These are phyloP conservation scores for Sarocladium strictum DNA, from an alignment of 2,329 filamentous ascomycete species.

Conservation along the genomic window DNA sequence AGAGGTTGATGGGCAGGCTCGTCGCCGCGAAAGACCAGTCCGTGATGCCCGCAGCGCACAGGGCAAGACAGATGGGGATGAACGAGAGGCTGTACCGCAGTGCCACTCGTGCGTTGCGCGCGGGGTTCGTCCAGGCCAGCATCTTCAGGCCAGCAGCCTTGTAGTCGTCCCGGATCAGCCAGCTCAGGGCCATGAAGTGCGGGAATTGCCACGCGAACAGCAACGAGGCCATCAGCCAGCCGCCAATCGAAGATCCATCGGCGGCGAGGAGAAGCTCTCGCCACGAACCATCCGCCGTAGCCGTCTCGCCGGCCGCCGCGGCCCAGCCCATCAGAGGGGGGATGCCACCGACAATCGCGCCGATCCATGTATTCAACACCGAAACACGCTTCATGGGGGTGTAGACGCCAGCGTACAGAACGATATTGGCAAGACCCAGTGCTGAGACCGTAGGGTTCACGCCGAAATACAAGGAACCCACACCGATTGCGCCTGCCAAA, in stretches of 20 bases:
- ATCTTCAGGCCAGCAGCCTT: constrained; percentile 60
- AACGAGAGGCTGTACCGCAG: constrained; percentile 81
- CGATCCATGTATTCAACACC: constrained; percentile 89
- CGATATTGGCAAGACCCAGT: constrained; percentile 78
- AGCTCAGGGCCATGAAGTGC: constrained; percentile 93
- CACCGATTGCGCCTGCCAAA: constrained; percentile 62
- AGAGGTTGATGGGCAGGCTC: constrained; percentile 75
- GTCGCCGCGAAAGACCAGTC: constrained; percentile 80
- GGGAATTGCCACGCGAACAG: constrained; percentile 97
- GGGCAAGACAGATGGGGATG: constrained; percentile 75
- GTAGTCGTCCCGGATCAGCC: constrained; percentile 87
- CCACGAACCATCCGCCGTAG: constrained; percentile 69
- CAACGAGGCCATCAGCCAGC: constrained; percentile 80
- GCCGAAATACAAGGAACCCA: constrained; percentile 73
- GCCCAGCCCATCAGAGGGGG: constrained; percentile 98
- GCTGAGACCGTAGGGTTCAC: constrained; percentile 92
- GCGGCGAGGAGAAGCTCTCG: constrained; percentile 66
- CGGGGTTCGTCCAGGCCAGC: constrained; percentile 84
- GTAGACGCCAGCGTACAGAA: constrained; percentile 85
- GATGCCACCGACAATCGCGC: constrained; percentile 86
- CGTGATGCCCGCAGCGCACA: constrained; percentile 76
- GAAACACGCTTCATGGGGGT: constrained; percentile 87
- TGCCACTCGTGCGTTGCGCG: constrained; percentile 78
- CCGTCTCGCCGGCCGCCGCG: constrained; percentile 83
- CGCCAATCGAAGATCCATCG: constrained; percentile 61